A percentile compares a stretch with the other conserved stretches of the same genome.
These are phyloP conservation scores for Stemphylium lycopersici DNA, from an alignment of 2,329 filamentous ascomycete genomes.

Conservation along the genomic window DNA sequence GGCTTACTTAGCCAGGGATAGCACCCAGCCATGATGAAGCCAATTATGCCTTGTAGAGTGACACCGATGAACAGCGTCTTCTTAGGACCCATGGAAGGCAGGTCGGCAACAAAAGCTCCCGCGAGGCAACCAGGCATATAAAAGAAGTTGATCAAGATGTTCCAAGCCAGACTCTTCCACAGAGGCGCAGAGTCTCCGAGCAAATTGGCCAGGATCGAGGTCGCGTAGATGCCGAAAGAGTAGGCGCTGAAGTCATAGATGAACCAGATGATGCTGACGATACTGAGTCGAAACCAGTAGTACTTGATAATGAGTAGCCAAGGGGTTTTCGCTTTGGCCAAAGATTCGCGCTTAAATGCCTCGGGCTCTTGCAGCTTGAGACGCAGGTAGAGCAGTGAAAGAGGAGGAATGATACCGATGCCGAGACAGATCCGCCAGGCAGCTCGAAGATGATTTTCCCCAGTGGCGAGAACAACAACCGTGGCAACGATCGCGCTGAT, in stretches of 20 bases:
- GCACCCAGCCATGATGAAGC: slow-evolving; percentile 86
- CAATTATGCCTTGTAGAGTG: slow-evolving; percentile 73
- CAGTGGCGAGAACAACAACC: slow-evolving; percentile 60
- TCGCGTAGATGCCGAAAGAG: slow-evolving; percentile 84
- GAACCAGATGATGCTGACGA: slow-evolving; percentile 64
- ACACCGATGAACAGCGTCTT: slow-evolving; percentile 76
- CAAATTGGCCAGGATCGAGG: slow-evolving; percentile 72
- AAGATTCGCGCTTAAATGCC: slow-evolving; percentile 57
- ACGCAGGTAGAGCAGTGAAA: slow-evolving; percentile 63
- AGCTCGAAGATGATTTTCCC: slow-evolving; percentile 69
- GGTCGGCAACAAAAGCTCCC: slow-evolving; percentile 77
- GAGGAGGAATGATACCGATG: slow-evolving; percentile 52
- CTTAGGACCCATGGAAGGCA: slow-evolving; percentile 72
- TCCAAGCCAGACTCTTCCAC: slow-evolving; percentile 85
- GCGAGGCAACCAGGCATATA: slow-evolving; percentile 83
- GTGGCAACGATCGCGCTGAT: slow-evolving; percentile 79
- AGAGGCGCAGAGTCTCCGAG: slow-evolving; percentile 66
- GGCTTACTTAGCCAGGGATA: slow-evolving; percentile 73
- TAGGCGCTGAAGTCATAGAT: slow-evolving; percentile 76
- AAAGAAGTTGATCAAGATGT: slow-evolving; percentile 85
- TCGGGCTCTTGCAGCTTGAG: slow-evolving; percentile 60
- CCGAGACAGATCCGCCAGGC: slow-evolving; percentile 86
- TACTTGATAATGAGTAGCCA: slow-evolving; percentile 56
- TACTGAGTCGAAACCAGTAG: slow-evolving; percentile 62
- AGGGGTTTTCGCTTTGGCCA: slow-evolving; percentile 55